These are phyloP conservation scores for Brassica nigra DNA, from an alignment of 345 rosid species.

Conservation along the genomic window DNA sequence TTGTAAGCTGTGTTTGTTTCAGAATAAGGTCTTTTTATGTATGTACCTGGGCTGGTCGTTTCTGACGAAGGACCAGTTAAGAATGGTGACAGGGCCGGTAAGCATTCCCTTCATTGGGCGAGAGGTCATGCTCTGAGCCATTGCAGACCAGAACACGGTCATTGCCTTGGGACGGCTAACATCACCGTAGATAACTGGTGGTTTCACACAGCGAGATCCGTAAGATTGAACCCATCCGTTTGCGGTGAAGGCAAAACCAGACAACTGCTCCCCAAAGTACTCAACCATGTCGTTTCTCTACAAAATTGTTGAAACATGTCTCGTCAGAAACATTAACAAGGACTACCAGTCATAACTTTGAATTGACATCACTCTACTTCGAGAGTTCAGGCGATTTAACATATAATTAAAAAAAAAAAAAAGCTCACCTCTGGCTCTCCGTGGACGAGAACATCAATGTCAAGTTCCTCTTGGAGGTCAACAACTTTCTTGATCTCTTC, in stretches of 20 bases:
- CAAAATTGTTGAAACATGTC: constrained; percentile 30
- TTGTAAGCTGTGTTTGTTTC: constrained; percentile 26
- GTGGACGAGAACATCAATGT: constrained; percentile 95
- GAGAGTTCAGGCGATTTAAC: neutral
- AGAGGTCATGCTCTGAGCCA: constrained; percentile 93
- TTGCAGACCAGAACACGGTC: constrained; percentile 96
- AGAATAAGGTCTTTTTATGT: neutral
- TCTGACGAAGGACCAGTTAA: constrained; percentile 98
- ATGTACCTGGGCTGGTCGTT: constrained; percentile 97
- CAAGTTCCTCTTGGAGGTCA: constrained; percentile 90
- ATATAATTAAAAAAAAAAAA: neutral
- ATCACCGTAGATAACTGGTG: constrained; percentile 97
- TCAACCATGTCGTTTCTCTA: constrained; percentile 99
- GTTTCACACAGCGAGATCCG: constrained; percentile 97
- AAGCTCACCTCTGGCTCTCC: constrained; percentile 95
- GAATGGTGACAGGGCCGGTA: constrained; percentile 97
- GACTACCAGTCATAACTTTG: neutral
- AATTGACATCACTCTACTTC: neutral
- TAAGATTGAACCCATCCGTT: constrained; percentile 99
- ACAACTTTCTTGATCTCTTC: constrained; percentile 94
- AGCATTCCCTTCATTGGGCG: constrained; percentile 99
- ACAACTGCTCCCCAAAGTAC: constrained; percentile 97
- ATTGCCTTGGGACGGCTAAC: constrained; percentile 98
- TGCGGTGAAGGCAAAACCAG: constrained; percentile 92
- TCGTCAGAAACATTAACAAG: constrained; percentile 19